Evolutionary conservation across 345 rosid genomes (phyloP), one percentile per base, ranked within the genome.

Genomic region (rapeseed (Brassica napus)): DNA sequence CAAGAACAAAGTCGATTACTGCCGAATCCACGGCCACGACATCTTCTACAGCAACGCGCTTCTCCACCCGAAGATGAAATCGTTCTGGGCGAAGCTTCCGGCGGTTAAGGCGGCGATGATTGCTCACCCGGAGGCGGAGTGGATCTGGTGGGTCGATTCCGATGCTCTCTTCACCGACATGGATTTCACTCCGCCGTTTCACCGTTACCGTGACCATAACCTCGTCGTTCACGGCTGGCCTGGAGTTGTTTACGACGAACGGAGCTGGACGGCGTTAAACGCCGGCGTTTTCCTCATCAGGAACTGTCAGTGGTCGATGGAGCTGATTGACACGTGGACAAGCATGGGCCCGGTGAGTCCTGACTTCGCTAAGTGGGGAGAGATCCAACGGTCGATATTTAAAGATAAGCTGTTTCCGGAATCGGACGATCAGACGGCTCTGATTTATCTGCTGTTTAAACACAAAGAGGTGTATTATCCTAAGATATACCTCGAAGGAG

Each of bases 131-230:
- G 98, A 94, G 75, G 94, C 94, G 12, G 98, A 92, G 81, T 94
- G 98, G 98, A 91, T 94, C 91, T 94, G 98, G 98, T 94, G 98
- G 98, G 95, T 92, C 11, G 99, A 95, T 82, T 91, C 99, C 72
- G 99, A 95, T 74, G 99, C 98, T 12, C 35, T 86, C 63, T 83
- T 94, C 88, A 89, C 98, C 59, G 98, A 94, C 84, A 93, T 95
- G 99, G 99, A 95, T 77, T 95, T 83, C 60, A 82, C 84, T 62
- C 88, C 91, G 26, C 99, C 98, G 5, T 82, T 87, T 8, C 82
- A 57, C 4, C 86, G 96, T 34, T 95, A 95, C 73, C 82, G 76
- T 69, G 55, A 76, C 49, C 94, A 91, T 65, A 93, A 93, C 77
- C 66, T 95, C 23, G 97, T 95, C 23, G 98, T 95, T 55, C 97